Evolutionary conservation across 2,329 filamentous ascomycete genomes (phyloP), one percentile per base, ranked within the genome.

Genomic region (Dactylonectria estremocensis): DNA sequence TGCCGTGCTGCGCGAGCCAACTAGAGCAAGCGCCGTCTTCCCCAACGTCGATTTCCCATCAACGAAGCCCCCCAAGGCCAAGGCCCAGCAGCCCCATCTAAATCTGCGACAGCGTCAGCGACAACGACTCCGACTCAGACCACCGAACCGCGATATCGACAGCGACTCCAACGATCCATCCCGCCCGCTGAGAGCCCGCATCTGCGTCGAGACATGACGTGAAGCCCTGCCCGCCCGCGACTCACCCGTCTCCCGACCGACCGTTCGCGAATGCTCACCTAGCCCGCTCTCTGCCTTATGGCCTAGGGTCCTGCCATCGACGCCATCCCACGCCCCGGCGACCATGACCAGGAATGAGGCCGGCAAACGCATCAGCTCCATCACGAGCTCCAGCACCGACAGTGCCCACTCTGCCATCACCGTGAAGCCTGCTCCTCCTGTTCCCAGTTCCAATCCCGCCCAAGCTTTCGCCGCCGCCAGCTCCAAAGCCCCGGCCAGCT

Each of bases 331-430:
- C 76, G 75, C 75, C 75, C 71, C 76, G 79, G 81, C 81, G 82
- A 89, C 82, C 81, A 93, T 93, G 91, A 89, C 90, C 82, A 89
- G 87, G 82, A 88, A 91, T 84, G 90, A 92, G 79, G 83, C 84
- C 76, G 82, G 82, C 76, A 85, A 86, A 82, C 91, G 90, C 82
- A 88, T 91, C 86, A 80, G 78, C 79, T 81, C 80, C 58, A 63
- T 76, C 69, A 79, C 79, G 75, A 80, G 77, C 76, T 75, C 73
- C 70, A 90, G 87, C 83, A 88, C 88, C 77, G 87, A 90, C 76
- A 93, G 90, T 83, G 89, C 87, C 81, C 87, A 88, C 75, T 93
- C 91, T 69, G 87, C 86, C 77, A 87, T 89, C 76, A 94, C 92
- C 45, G 83, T 90, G 72, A 90, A 86, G 80, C 85, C 85, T 66